phyloP scores from a whole-genome alignment of 2,329 filamentous ascomycete genomes.

The Arachnopeziza araneosa region DNA sequence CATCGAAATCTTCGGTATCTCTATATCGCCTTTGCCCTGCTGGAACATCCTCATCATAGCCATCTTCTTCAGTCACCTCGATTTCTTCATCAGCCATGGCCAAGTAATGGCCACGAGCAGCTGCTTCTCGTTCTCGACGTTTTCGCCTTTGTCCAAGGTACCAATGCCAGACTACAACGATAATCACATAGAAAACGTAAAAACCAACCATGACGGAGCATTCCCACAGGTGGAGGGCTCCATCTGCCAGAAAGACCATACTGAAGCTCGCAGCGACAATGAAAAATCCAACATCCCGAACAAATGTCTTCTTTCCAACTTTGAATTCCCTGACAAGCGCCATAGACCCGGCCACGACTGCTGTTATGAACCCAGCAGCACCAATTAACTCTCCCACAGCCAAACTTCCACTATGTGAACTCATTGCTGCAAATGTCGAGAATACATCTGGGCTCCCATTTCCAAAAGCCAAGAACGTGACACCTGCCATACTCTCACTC shows the following conservation, averaged over 20 bases:
- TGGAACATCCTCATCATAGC: slow-evolving; percentile 47
- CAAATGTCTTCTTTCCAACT: slow-evolving; percentile 82
- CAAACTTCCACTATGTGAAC: slow-evolving; percentile 92
- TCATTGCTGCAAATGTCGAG: slow-evolving; percentile 97
- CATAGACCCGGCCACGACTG: slow-evolving; percentile 96
- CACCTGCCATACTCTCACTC: slow-evolving; percentile 92
- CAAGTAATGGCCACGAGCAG: slow-evolving; percentile 70
- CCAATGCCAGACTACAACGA: slow-evolving; percentile 93
- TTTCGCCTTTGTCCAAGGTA: slow-evolving; percentile 59
- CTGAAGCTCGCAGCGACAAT: slow-evolving; percentile 80
- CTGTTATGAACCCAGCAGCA: slow-evolving; percentile 91
- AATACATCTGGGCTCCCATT: slow-evolving; percentile 98
- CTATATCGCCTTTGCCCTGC: slow-evolving; percentile 29
- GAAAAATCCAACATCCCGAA: slow-evolving; percentile 90
- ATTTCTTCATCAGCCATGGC: slow-evolving; percentile 44
- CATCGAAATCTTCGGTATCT: slow-evolving; percentile 27
- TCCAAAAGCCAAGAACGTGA: slow-evolving; percentile 93
- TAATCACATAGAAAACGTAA: slow-evolving; percentile 82
- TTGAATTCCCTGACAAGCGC: slow-evolving; percentile 92
- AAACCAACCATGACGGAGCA: slow-evolving; percentile 85
- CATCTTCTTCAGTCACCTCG: slow-evolving; percentile 62
- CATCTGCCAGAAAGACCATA: slow-evolving; percentile 82
- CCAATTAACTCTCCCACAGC: slow-evolving; percentile 93
- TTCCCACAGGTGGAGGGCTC: slow-evolving; percentile 80
- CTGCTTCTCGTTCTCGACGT: slow-evolving; percentile 59